A percentile compares a stretch with the other conserved stretches of the same genome.
Conservation (phyloP, 345 rosid species). For the Durio zibethinus region DNA sequence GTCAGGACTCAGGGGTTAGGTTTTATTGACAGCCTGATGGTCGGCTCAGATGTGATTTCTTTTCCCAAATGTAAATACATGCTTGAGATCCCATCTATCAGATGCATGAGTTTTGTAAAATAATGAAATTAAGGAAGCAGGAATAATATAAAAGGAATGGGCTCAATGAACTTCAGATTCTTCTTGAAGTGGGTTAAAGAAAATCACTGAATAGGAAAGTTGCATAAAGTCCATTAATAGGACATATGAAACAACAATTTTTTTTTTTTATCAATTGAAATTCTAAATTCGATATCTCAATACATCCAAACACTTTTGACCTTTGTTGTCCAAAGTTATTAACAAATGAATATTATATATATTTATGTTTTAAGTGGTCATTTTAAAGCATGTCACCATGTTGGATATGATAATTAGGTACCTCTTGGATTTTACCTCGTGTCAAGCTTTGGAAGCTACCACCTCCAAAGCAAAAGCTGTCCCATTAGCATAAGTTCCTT, state of each 20-base stretch:
- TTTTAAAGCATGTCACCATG: background rate
- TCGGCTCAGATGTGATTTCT: background rate
- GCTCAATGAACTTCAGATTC: background rate
- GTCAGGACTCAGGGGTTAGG: background rate
- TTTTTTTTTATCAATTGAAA: background rate
- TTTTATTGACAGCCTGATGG: conserved; percentile 25
- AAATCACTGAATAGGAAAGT: too few species aligned
- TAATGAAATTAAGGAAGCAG: background rate
- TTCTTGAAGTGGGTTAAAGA: background rate
- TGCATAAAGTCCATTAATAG: too few species aligned
- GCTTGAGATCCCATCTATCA: background rate
- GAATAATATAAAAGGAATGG: background rate
- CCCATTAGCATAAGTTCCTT: background rate
- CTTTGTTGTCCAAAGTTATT: too few species aligned
- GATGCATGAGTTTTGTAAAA: background rate
- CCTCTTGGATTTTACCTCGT: background rate
- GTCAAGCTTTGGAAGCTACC: background rate
- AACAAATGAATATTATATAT: background rate
- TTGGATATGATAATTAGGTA: background rate
- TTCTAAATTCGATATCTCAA: background rate
- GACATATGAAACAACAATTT: too few species aligned
- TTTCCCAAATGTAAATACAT: background rate
- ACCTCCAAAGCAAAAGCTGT: background rate
- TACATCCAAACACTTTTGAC: background rate
- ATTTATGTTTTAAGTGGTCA: background rate